A percentile compares a stretch with the other conserved stretches of the same genome.
Conservation (phyloP, 2,329 filamentous ascomycete genomes). For the Penicillium rolfsii region DNA sequence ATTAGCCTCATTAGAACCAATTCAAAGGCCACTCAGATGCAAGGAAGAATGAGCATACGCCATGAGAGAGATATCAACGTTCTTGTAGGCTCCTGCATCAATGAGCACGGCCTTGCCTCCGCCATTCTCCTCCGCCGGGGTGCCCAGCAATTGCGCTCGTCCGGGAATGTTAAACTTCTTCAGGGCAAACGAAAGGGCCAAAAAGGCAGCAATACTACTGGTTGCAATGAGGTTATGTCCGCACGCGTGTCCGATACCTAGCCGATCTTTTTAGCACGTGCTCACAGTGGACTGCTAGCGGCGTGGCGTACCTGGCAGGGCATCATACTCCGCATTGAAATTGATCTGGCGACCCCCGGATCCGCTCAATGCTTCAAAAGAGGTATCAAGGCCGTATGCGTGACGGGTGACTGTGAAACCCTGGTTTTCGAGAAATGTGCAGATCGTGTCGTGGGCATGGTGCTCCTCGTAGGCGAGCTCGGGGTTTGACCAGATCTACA, state of each 20-base stretch:
- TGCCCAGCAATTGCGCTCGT: conserved; percentile 42
- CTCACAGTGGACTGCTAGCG: not conserved
- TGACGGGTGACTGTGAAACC: conserved; percentile 54
- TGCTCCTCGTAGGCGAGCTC: conserved; percentile 58
- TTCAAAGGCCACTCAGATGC: too few relatives aligned
- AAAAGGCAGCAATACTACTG: conserved; percentile 40
- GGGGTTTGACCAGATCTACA: conserved; percentile 53
- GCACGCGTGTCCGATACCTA: conserved; percentile 46
- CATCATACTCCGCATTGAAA: conserved; percentile 51
- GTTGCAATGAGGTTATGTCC: conserved; percentile 48
- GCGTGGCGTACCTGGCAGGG: conserved; percentile 36
- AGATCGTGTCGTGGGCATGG: conserved; percentile 56
- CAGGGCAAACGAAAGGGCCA: conserved; percentile 54
- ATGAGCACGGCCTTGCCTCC: conserved; percentile 49
- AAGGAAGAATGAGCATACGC: conserved; percentile 32
- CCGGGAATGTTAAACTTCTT: conserved; percentile 46
- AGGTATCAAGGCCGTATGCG: conserved; percentile 57
- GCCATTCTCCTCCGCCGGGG: conserved; percentile 45
- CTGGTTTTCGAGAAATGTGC: conserved; percentile 48
- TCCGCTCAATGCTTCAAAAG: conserved; percentile 55
- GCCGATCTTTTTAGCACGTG: conserved; percentile 24
- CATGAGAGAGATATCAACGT: conserved; percentile 51
- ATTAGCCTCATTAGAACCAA: not conserved
- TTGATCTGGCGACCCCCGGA: conserved; percentile 42
- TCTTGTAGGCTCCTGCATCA: conserved; percentile 48